phyloP scores from a whole-genome alignment of 140 eudicot species.

The Senecio squalidus region DNA sequence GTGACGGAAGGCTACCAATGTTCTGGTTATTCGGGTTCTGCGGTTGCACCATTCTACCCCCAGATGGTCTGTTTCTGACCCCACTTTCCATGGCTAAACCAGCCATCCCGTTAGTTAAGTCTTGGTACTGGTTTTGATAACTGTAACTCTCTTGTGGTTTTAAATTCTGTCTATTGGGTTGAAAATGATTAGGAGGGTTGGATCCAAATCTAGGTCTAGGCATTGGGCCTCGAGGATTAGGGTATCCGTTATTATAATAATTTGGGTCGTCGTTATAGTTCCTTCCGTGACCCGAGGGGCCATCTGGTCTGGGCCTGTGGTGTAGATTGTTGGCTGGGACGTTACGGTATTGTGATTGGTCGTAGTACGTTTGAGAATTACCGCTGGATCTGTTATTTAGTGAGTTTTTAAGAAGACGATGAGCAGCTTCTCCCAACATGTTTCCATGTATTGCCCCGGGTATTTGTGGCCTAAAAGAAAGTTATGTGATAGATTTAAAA shows the following conservation, averaged over 20 bases:
- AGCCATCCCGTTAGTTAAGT: constrained; percentile 60
- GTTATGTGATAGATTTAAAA: constrained; percentile 10
- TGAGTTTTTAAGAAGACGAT: constrained; percentile 77
- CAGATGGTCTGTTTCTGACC: constrained; percentile 12
- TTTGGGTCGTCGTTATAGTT: constrained; percentile 33
- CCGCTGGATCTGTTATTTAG: constrained; percentile 49
- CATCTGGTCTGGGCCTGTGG: constrained; percentile 73
- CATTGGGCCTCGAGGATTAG: constrained; percentile 31
- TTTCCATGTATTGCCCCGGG: constrained; percentile 84
- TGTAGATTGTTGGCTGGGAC: constrained; percentile 34
- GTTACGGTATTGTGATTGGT: constrained; percentile 34
- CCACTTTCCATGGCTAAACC: constrained; percentile 36
- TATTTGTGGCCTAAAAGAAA: constrained; percentile 64
- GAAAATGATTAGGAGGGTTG: constrained; percentile 28
- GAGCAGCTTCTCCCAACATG: constrained; percentile 87
- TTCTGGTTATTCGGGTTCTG: constrained; percentile 30
- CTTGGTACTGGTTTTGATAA: constrained; percentile 51
- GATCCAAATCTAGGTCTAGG: constrained; percentile 34
- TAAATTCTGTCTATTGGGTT: constrained; percentile 32
- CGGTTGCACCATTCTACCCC: constrained; percentile 28
- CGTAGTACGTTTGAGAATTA: constrained; percentile 27
- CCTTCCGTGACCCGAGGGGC: constrained; percentile 58
- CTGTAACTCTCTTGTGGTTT: constrained; percentile 36
- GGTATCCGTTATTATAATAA: constrained; percentile 26
- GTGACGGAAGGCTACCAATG: constrained; percentile 50